Evolutionary conservation across 1,284 basidiomycete genomes (phyloP).

Genomic region (Ustilago cynodontis): DNA sequence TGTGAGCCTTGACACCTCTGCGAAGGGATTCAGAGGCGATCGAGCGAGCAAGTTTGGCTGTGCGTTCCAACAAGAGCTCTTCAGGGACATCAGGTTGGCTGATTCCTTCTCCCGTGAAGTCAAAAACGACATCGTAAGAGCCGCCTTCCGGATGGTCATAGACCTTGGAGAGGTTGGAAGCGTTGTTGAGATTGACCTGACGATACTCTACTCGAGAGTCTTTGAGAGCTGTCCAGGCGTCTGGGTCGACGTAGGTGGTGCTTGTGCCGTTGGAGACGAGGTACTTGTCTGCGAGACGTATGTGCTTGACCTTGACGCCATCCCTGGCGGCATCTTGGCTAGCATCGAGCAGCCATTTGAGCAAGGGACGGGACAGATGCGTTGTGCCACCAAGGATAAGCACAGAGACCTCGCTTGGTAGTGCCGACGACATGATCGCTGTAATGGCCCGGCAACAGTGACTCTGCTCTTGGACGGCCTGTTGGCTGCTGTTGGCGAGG

Average conservation of each 20-base stretch:
- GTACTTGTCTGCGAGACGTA: slow-evolving; percentile 60
- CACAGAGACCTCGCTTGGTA: slow-evolving; percentile 40
- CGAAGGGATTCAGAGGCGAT: slow-evolving; percentile 40
- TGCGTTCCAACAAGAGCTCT: slow-evolving; percentile 53
- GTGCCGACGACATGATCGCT: slow-evolving; percentile 9
- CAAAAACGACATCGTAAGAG: slow-evolving; percentile 56
- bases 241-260: slow-evolving; percentile 50
- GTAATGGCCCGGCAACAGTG: not conserved
- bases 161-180: slow-evolving; percentile 23
- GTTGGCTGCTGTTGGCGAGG: not conserved
- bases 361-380: slow-evolving; percentile 47
- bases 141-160: slow-evolving; percentile 38
- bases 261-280: slow-evolving; percentile 36
- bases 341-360: slow-evolving; percentile 42
- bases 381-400: slow-evolving; percentile 55
- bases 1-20: slow-evolving; percentile 47
- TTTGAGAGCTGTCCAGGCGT: slow-evolving; percentile 33
- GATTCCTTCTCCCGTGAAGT: slow-evolving; percentile 59
- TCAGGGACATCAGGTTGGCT: slow-evolving; percentile 33
- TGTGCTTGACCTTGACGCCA: slow-evolving; percentile 29
- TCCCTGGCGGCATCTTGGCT: slow-evolving; percentile 7
- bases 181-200: slow-evolving; percentile 54
- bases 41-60: slow-evolving; percentile 45
- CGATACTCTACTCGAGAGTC: slow-evolving; percentile 57
- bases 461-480: not conserved